Conservation (phyloP, 2,329 filamentous ascomycete species). For the Scedosporium apiospermum region DNA sequence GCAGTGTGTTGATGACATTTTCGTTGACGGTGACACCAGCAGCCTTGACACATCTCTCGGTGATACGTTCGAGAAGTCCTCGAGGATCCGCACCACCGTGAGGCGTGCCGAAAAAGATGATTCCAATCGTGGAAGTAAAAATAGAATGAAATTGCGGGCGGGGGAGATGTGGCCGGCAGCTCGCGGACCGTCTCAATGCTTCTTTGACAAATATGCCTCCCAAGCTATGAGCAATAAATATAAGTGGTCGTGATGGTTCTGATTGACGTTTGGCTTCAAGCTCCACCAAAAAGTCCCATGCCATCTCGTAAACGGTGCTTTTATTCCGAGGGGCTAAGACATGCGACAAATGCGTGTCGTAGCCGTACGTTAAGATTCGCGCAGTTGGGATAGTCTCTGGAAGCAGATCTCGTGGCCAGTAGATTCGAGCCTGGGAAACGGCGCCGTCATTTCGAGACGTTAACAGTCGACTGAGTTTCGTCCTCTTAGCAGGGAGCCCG, state of each 20-base stretch:
- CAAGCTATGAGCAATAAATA: conserved; percentile 24
- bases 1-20: not conserved
- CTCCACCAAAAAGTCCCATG: conserved; percentile 21
- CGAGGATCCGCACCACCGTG: conserved; percentile 18
- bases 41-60: conserved; percentile 7
- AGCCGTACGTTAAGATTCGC: conserved; percentile 19
- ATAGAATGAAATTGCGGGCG: conserved; percentile 9
- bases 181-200: conserved; percentile 8
- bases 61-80: conserved; percentile 12
- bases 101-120: conserved; percentile 25
- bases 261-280: conserved; percentile 19
- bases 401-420: conserved; percentile 17
- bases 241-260: conserved; percentile 14
- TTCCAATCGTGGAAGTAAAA: conserved; percentile 15
- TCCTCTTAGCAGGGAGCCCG: not conserved
- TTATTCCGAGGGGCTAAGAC: conserved; percentile 14
- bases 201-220: conserved; percentile 25
- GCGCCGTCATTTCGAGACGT: not conserved
- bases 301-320: conserved; percentile 21
- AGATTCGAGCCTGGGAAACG: conserved; percentile 6
- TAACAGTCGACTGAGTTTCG: not conserved
- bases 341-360: conserved; percentile 19
- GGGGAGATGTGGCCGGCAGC: not conserved
- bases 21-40: not conserved
- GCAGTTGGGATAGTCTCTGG: conserved; percentile 13